Percentiles rank a stretch among this genome's conserved stretches.
These are phyloP conservation scores for Setaria italica DNA, from an alignment of 202 grass and related monocot species.

Conservation along the genomic window DNA sequence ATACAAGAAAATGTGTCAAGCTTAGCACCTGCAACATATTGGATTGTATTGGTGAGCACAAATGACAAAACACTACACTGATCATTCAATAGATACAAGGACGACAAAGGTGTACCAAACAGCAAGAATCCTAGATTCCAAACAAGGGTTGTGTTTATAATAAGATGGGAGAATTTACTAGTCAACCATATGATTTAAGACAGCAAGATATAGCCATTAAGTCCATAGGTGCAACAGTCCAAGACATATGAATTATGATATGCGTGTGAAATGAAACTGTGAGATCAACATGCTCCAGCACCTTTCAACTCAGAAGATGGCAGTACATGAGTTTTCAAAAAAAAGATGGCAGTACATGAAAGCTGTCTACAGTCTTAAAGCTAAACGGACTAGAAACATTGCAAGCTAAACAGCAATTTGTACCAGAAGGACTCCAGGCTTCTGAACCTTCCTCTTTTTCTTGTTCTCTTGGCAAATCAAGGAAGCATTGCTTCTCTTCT, in stretches of 20 bases:
- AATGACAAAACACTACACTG: not conserved
- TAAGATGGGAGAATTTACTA: not conserved
- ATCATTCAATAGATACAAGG: not conserved
- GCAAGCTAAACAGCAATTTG: conserved; percentile 22
- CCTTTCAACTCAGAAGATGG: conserved; percentile 18
- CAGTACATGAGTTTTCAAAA: not conserved
- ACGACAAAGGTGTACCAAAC: not conserved
- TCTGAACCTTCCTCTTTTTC: conserved; percentile 75
- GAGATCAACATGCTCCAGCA: conserved; percentile 8
- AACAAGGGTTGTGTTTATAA: conserved; percentile 18
- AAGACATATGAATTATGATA: not conserved
- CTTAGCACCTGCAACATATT: conserved; percentile 4
- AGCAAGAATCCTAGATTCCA: not conserved
- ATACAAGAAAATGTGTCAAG: not conserved
- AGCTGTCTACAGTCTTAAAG: conserved; percentile 6
- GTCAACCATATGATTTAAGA: not conserved
- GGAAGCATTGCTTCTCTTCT: conserved; percentile 72
- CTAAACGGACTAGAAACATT: conserved; percentile 10
- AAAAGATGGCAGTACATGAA: not conserved
- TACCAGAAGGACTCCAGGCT: conserved; percentile 49
- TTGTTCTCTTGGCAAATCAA: conserved; percentile 62
- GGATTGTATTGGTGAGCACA: not conserved
- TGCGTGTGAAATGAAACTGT: conserved; percentile 4
- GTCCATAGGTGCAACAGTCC: not conserved
- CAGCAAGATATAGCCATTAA: conserved; percentile 15